Conservation (phyloP, 2,329 filamentous ascomycete genomes). For the Penicillium sp. region DNA sequence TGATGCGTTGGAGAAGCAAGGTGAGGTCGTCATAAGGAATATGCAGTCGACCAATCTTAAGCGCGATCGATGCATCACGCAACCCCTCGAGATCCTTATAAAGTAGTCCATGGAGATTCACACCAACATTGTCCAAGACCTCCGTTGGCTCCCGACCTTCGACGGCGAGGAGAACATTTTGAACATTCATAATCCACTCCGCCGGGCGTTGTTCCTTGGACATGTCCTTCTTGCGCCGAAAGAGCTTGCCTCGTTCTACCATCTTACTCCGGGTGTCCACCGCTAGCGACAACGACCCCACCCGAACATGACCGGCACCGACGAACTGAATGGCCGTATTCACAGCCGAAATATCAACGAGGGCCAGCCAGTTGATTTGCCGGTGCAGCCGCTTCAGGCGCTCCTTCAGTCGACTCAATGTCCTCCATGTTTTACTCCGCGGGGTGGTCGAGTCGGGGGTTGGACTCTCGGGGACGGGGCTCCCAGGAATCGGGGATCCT, state of each 20-base stretch:
- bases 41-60: slow-evolving; percentile 89
- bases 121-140: slow-evolving; percentile 78
- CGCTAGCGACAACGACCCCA: slow-evolving; percentile 80
- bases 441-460: slow-evolving; percentile 16
- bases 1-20: slow-evolving; percentile 39
- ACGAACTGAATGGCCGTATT: slow-evolving; percentile 75
- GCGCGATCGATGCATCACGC: slow-evolving; percentile 81
- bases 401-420: slow-evolving; percentile 76
- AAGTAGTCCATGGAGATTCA: slow-evolving; percentile 90
- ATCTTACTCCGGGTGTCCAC: slow-evolving; percentile 91
- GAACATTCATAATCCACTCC: slow-evolving; percentile 87
- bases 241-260: slow-evolving; percentile 85
- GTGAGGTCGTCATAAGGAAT: slow-evolving; percentile 85
- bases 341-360: slow-evolving; percentile 84
- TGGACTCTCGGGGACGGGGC: slow-evolving; percentile 18
- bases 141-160: slow-evolving; percentile 83
- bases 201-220: slow-evolving; percentile 70
- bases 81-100: slow-evolving; percentile 84
- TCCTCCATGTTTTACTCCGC: slow-evolving; percentile 76
- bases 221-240: slow-evolving; percentile 72
- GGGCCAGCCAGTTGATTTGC: slow-evolving; percentile 81
- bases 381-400: slow-evolving; percentile 81
- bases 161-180: slow-evolving; percentile 85
- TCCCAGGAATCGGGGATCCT: slow-evolving; percentile 23
- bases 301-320: slow-evolving; percentile 79